Percentiles rank a stretch among this genome's conserved stretches.
phyloP scores from a whole-genome alignment of 352 stramenopile genomes.

The Pythium guiyangense region DNA sequence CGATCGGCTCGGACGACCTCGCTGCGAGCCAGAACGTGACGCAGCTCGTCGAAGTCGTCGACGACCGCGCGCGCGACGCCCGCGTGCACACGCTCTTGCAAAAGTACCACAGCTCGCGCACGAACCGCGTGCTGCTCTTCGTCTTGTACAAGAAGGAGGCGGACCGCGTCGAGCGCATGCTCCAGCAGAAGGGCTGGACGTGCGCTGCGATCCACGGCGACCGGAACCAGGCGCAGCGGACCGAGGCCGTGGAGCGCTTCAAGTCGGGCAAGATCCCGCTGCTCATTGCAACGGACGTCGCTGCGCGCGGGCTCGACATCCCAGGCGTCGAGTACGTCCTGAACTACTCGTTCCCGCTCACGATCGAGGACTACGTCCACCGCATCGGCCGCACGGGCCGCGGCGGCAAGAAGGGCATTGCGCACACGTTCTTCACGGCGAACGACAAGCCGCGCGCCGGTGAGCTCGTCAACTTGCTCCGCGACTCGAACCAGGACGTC shows the following conservation, averaged over 20 bases:
- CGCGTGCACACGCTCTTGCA: constrained; percentile 89
- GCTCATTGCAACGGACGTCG: constrained; percentile 97
- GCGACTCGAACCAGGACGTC: constrained; percentile 90
- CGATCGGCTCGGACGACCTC: constrained; percentile 93
- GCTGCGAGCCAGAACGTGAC: constrained; percentile 94
- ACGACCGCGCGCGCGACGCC: constrained; percentile 87
- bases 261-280: constrained; percentile 92
- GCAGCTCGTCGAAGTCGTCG: constrained; percentile 94
- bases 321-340: constrained; percentile 96
- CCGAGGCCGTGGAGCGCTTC: constrained; percentile 92
- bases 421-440: constrained; percentile 97
- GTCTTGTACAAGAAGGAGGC: constrained; percentile 99
- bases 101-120: constrained; percentile 89
- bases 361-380: constrained; percentile 98
- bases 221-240: constrained; percentile 91
- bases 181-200: constrained; percentile 91
- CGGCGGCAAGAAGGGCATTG: constrained; percentile 92
- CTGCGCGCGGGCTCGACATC: constrained; percentile 96
- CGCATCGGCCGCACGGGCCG: constrained; percentile 93
- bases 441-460: constrained; percentile 96
- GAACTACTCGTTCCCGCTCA: constrained; percentile 97
- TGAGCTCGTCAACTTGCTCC: constrained; percentile 95
- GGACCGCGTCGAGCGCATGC: constrained; percentile 91
- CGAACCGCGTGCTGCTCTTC: constrained; percentile 96
- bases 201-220: constrained; percentile 96